Base-by-base conservation (phyloP, 2,329 filamentous ascomycete species). In the Microascus cirrosus region DNA sequence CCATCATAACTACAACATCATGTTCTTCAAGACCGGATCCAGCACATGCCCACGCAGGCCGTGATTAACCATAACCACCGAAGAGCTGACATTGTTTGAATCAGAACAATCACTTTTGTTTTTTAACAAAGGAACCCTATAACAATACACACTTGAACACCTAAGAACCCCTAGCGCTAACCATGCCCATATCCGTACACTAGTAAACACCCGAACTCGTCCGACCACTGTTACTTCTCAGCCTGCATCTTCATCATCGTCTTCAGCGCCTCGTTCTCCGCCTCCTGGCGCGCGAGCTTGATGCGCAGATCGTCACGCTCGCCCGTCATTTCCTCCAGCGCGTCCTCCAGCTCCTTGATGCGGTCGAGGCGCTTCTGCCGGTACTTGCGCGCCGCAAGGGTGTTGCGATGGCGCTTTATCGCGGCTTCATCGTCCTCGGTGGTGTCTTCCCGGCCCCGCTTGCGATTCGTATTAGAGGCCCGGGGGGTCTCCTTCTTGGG, bases 361-460 rank as follows among this genome's bases (percentile, higher is more conserved):
- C 84, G 82, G 63, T 89, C 85, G 36, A 88, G 76, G 53, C 84
- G 81, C 68, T 86, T 86, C 67, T 89, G 85, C 28, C 86, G 82
- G 66, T 87, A 89, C 61, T 85, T 84, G 61, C 84, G 79, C 34
- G 86, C 86, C n/a, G 86, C 85, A 61, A 87, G 76, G 15, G 85
- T 89, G 69, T 89, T 89, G 61, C 82, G 79, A 61, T 82, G 80
- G 32, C 86, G 83, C 69, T 87, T 87, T 65, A 75, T 65, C 20
- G 69, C 65, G 5, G 67, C 69, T 13, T 68, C 65, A 8, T 66
- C 61, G 3, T 61, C 61, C 18, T 62, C 66, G 28, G 4, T 32
- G 4, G 28, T 8, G 34, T 63, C 62, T 28, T 25, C 11, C 22
- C 35, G n/a, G 34, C 22, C 10, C 20, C 51, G 48, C 28, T 34